phyloP scores from a whole-genome alignment of 495 filamentous ascomycete genomes.

The Trichoderma reesei region DNA sequence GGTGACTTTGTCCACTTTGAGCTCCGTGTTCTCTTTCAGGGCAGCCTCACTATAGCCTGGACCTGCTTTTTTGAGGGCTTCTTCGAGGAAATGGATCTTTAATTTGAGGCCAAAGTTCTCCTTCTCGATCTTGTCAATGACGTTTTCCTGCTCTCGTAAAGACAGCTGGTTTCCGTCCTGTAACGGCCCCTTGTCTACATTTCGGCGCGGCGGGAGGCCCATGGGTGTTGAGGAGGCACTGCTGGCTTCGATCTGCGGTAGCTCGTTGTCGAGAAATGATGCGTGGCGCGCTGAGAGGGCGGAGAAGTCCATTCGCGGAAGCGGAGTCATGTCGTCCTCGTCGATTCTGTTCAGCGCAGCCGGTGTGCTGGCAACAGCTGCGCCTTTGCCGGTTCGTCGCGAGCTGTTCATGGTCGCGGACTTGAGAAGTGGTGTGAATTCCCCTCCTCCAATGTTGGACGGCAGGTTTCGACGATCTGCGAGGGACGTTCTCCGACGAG shows the following conservation, averaged over 20 bases:
- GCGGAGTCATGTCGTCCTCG: slow-evolving; percentile 49
- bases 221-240: slow-evolving; percentile 75
- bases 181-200: slow-evolving; percentile 50
- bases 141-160: slow-evolving; percentile 86
- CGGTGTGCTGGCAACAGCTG: slow-evolving; percentile 49
- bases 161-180: slow-evolving; percentile 81
- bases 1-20: slow-evolving; percentile 81
- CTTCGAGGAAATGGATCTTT: slow-evolving; percentile 72
- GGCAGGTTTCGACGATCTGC: slow-evolving; percentile 58
- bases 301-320: slow-evolving; percentile 51
- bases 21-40: slow-evolving; percentile 85
- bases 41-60: slow-evolving; percentile 80
- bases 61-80: slow-evolving; percentile 71
- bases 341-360: slow-evolving; percentile 57
- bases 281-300: slow-evolving; percentile 52
- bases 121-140: slow-evolving; percentile 93
- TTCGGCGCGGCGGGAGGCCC: slow-evolving; percentile 48
- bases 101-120: slow-evolving; percentile 74
- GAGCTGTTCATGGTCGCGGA: slow-evolving; percentile 76
- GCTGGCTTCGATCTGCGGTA: slow-evolving; percentile 64
- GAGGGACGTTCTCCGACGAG: slow-evolving; percentile 51
- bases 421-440: slow-evolving; percentile 91
- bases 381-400: slow-evolving; percentile 44
- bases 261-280: slow-evolving; percentile 40
- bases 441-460: slow-evolving; percentile 50